A percentile compares a stretch with the other conserved stretches of the same genome.
Evolutionary conservation across 305 asterid genomes (phyloP).

Genomic region (Plantago coronopus): DNA sequence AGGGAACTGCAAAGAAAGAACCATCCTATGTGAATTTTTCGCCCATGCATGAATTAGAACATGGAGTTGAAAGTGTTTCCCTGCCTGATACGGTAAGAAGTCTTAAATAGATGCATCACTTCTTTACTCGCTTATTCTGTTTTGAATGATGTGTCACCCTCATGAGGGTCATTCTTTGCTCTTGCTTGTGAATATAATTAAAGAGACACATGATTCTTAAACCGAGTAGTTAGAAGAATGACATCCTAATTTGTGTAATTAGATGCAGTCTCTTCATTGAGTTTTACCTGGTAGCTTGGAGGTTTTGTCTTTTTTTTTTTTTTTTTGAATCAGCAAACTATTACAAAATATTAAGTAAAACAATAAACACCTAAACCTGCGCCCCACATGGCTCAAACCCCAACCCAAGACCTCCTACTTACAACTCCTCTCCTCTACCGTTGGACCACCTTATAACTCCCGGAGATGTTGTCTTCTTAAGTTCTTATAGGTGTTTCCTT

Average conservation of each 20-base stretch:
- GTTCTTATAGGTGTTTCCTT: too few relatives aligned
- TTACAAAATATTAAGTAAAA: too few relatives aligned
- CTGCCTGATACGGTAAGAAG: slow-evolving; percentile 46
- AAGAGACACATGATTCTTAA: slow-evolving; percentile 14
- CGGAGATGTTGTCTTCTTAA: too few relatives aligned
- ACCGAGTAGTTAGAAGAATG: slow-evolving; percentile 10
- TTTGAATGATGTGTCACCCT: too few relatives aligned
- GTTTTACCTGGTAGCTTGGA: slow-evolving; percentile 5
- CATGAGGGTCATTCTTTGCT: background rate
- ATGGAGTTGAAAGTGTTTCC: slow-evolving; percentile 45
- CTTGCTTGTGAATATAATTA: slow-evolving; percentile 15
- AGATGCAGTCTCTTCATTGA: slow-evolving; percentile 8
- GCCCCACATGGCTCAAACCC: too few relatives aligned
- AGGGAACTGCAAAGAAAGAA: slow-evolving; percentile 59
- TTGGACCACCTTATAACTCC: too few relatives aligned
- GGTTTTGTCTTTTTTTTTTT: too few relatives aligned
- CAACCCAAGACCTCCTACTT: too few relatives aligned
- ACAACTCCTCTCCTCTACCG: too few relatives aligned
- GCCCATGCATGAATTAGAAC: slow-evolving; percentile 36
- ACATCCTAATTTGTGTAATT: slow-evolving; percentile 10
- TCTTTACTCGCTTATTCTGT: background rate
- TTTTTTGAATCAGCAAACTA: too few relatives aligned
- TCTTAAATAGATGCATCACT: background rate
- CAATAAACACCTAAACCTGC: too few relatives aligned
- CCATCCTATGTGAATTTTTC: slow-evolving; percentile 32